Evolutionary conservation across 192 early-diverging fungal genomes (phyloP).

Genomic region (Coemansia asiatica): DNA sequence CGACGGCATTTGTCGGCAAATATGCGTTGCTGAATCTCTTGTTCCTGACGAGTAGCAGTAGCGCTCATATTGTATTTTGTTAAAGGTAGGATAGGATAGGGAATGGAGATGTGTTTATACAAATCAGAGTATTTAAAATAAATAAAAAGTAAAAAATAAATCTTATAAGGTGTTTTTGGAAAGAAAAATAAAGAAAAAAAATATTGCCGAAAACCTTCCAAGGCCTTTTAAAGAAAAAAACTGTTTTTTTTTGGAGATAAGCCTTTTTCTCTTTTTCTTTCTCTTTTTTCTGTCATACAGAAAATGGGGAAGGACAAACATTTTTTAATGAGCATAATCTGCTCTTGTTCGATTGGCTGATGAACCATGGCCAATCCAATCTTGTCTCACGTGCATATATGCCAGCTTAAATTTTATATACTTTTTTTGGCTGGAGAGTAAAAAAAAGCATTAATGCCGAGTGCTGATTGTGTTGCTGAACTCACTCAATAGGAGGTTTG

Average conservation of each 20-base stretch:
- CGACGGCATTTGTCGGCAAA: conserved; percentile 75
- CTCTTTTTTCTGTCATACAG: not conserved
- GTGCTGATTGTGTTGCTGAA: no score
- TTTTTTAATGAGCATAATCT: no score
- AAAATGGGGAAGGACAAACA: no score
- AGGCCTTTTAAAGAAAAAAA: not conserved
- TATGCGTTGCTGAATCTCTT: conserved; percentile 60
- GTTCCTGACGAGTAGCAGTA: conserved; percentile 24
- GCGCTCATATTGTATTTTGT: conserved; percentile 13
- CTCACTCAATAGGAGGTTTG: no score
- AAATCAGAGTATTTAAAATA: not conserved
- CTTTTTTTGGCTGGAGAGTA: no score
- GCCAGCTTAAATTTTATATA: no score
- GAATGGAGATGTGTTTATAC: not conserved
- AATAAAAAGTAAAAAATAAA: not conserved
- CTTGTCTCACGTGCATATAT: no score
- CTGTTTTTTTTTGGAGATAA: not conserved
- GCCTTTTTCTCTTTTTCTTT: not conserved
- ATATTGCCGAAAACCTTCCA: not conserved
- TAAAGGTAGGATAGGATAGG: not conserved
- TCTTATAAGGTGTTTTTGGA: not conserved
- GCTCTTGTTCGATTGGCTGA: no score
- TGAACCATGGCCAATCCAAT: no score
- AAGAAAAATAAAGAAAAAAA: conserved; percentile 2
- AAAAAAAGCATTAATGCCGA: no score